Evolutionary conservation across 1,139 yeast genomes (phyloP).

Genomic region (Scheffersomyces lignicola): DNA sequence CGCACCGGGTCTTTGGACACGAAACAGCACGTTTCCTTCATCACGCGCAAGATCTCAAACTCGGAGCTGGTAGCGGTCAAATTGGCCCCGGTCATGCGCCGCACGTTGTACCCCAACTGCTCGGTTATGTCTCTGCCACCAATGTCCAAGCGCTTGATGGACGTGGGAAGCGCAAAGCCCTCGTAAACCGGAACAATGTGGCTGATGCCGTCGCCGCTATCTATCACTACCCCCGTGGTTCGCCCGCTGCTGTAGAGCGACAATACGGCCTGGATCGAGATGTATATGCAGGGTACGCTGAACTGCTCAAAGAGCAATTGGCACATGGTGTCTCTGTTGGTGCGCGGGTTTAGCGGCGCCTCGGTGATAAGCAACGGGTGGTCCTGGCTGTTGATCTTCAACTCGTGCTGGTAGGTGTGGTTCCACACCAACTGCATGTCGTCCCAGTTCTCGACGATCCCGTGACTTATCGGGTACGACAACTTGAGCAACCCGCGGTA

Average conservation of each 20-base stretch:
- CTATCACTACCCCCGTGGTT: slow-evolving; percentile 88
- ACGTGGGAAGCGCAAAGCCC: slow-evolving; percentile 76
- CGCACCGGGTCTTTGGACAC: slow-evolving; percentile 66
- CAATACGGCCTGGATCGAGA: slow-evolving; percentile 80
- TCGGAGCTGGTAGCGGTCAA: slow-evolving; percentile 68
- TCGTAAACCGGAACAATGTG: slow-evolving; percentile 88
- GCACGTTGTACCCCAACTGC: slow-evolving; percentile 63
- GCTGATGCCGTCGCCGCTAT: slow-evolving; percentile 90
- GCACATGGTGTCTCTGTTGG: slow-evolving; percentile 70
- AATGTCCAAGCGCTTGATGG: slow-evolving; percentile 72
- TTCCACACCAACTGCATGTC: slow-evolving; percentile 82
- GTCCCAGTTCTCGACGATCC: slow-evolving; percentile 81
- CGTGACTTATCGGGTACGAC: slow-evolving; percentile 76
- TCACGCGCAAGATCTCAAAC: slow-evolving; percentile 71
- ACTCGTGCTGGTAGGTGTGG: slow-evolving; percentile 57
- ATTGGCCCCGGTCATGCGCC: slow-evolving; percentile 61
- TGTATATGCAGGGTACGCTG: slow-evolving; percentile 82
- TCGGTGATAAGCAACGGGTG: slow-evolving; percentile 78
- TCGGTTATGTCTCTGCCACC: slow-evolving; percentile 90
- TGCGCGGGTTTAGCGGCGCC: slow-evolving; percentile 79
- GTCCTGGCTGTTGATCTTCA: slow-evolving; percentile 52
- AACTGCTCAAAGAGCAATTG: slow-evolving; percentile 82
- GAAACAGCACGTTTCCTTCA: slow-evolving; percentile 75
- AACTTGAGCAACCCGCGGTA: slow-evolving; percentile 72
- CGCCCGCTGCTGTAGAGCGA: slow-evolving; percentile 86